A percentile compares a stretch with the other conserved stretches of the same genome.
These are phyloP conservation scores for Typha latifolia DNA, from an alignment of 176 grass and related monocot genomes.

Conservation along the genomic window DNA sequence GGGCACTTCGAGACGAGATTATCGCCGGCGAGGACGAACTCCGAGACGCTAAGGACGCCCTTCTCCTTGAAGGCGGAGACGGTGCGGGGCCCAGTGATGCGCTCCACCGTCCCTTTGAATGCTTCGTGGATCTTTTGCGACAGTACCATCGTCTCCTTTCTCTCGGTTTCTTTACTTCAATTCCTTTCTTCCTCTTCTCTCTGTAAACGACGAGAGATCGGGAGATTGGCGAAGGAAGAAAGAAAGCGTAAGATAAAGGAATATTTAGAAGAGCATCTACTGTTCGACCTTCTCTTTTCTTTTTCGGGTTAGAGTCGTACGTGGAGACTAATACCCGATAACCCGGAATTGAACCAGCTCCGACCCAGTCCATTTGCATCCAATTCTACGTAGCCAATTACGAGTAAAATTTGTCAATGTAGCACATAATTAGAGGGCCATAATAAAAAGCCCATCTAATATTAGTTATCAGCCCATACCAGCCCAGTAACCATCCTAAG, in stretches of 20 bases:
- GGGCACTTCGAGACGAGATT: constrained; percentile 99
- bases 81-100: constrained; percentile 67
- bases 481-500: no score
- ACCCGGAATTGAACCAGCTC: no score
- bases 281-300: no score
- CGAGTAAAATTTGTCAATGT: no score
- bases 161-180: not conserved
- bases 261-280: no score
- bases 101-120: constrained; percentile 82
- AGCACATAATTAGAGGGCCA: no score
- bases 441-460: no score
- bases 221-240: not conserved
- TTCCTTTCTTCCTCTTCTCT: not conserved
- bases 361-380: no score
- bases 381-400: no score
- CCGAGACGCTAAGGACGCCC: constrained; percentile 79
- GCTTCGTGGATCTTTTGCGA: constrained; percentile 65
- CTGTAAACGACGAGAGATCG: not conserved
- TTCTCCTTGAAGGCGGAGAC: constrained; percentile 89
- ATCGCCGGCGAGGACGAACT: constrained; percentile 92
- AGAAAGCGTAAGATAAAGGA: not conserved
- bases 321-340: no score
- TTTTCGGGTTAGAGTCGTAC: no score
- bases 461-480: no score
- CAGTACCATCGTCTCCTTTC: constrained; percentile 40